phyloP scores from a whole-genome alignment of 164 flowering plant genomes.

The Stephania japonica region DNA sequence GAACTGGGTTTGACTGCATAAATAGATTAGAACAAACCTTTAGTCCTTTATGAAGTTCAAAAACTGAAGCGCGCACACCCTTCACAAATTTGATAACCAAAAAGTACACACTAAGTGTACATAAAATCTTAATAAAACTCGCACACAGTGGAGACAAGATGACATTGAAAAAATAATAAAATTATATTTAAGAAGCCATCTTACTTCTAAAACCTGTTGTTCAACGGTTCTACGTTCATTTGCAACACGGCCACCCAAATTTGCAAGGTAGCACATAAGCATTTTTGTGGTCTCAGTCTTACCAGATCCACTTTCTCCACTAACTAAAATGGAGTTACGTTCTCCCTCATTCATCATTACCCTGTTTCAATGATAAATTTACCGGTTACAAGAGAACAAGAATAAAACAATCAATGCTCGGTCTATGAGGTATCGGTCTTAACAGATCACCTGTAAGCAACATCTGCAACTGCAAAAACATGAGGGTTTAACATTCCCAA shows the following conservation, averaged over 20 bases:
- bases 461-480: conserved; percentile 86
- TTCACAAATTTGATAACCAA: too few species aligned
- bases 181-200: conserved; percentile 16
- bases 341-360: conserved; percentile 72
- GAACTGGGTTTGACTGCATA: conserved; percentile 86
- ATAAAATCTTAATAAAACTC: too few species aligned
- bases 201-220: conserved; percentile 80
- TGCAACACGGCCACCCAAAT: conserved; percentile 57
- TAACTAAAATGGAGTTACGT: conserved; percentile 70
- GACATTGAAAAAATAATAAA: neutral
- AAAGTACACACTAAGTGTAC: too few species aligned
- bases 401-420: neutral
- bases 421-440: neutral
- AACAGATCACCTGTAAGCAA: conserved; percentile 54
- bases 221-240: conserved; percentile 72
- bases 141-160: neutral
- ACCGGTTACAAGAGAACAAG: conserved; percentile 3
- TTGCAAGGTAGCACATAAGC: conserved; percentile 88
- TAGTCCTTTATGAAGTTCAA: neutral
- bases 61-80: neutral
- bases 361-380: conserved; percentile 33
- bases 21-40: conserved; percentile 1
- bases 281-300: conserved; percentile 91
- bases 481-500: conserved; percentile 71
- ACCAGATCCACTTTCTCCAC: conserved; percentile 94